Percentiles rank a stretch among this genome's conserved stretches.
phyloP scores from a whole-genome alignment of 768 basidiomycete species.

The Kwoniella newhampshirensis region DNA sequence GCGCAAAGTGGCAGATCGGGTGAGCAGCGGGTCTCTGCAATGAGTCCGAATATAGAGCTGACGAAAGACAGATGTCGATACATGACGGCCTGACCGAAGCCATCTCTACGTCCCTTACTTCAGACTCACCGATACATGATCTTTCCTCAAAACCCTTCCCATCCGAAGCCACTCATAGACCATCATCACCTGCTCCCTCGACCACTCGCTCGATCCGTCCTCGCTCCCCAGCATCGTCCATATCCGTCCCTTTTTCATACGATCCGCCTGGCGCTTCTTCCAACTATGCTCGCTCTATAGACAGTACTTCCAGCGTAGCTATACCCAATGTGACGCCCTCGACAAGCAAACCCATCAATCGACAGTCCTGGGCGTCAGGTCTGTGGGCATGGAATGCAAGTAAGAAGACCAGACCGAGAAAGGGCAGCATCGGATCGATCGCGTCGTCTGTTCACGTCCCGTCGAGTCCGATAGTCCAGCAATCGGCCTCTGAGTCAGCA shows the following conservation, averaged over 20 bases:
- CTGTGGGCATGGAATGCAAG: constrained; percentile 44
- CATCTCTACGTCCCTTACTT: constrained; percentile 45
- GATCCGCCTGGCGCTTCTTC: constrained; percentile 11
- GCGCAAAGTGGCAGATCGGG: constrained; percentile 18
- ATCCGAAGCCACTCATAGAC: background rate
- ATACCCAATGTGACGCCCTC: background rate
- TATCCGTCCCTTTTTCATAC: constrained; percentile 18
- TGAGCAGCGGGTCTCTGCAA: constrained; percentile 4
- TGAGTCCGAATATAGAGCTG: background rate
- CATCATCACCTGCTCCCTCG: constrained; percentile 24
- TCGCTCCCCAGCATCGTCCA: constrained; percentile 27
- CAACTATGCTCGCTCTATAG: background rate
- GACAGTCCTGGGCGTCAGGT: constrained; percentile 39
- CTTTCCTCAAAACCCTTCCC: constrained; percentile 2
- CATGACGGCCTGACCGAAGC: constrained; percentile 49
- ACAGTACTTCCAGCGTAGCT: background rate
- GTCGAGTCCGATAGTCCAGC: background rate
- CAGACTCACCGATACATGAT: constrained; percentile 15
- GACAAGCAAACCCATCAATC: constrained; percentile 3
- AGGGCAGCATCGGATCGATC: constrained; percentile 19
- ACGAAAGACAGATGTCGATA: constrained; percentile 23
- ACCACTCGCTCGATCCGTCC: constrained; percentile 10
- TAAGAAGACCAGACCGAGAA: constrained; percentile 12
- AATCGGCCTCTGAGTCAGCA: background rate
- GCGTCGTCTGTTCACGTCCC: background rate